Evolutionary conservation across 805 yeast species (phyloP).

Genomic region (Candida nitratophila): DNA sequence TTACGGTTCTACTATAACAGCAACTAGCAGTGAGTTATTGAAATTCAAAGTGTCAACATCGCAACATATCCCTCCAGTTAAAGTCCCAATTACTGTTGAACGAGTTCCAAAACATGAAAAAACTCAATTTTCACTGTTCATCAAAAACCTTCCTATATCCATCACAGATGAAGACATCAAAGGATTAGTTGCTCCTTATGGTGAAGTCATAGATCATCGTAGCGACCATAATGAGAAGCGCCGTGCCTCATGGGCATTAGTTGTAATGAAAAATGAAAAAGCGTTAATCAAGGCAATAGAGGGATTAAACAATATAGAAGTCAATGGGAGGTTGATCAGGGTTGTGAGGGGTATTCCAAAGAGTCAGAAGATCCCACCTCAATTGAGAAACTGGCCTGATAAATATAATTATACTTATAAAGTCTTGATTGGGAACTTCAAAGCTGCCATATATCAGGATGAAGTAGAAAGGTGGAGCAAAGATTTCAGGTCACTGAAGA

Average conservation of each 20-base stretch:
- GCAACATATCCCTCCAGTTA: too few species aligned
- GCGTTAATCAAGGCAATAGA: slow-evolving; percentile 20
- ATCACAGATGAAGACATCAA: slow-evolving; percentile 17
- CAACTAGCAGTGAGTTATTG: too few species aligned
- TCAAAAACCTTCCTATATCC: slow-evolving; percentile 23
- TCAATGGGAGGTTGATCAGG: slow-evolving; percentile 22
- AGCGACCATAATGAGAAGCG: slow-evolving; percentile 20
- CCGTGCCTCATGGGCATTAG: slow-evolving; percentile 27
- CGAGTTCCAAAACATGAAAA: slow-evolving; percentile 15
- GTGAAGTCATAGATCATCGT: slow-evolving; percentile 19
- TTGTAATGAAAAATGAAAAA: slow-evolving; percentile 18
- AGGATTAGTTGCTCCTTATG: slow-evolving; percentile 23
- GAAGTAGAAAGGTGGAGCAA: neutral
- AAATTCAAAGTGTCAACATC: too few species aligned
- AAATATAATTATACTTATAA: slow-evolving; percentile 3
- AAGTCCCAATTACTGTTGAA: neutral
- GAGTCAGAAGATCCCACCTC: slow-evolving; percentile 14
- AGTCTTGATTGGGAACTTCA: neutral
- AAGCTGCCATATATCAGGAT: neutral
- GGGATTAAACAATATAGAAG: slow-evolving; percentile 19
- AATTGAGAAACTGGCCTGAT: neutral
- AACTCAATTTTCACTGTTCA: slow-evolving; percentile 23
- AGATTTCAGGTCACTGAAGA: neutral
- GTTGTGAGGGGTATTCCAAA: slow-evolving; percentile 28
- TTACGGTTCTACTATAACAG: too few species aligned